A percentile compares a stretch with the other conserved stretches of the same genome.
phyloP scores from a whole-genome alignment of 805 yeast genomes.

The Ogataea methylovora region DNA sequence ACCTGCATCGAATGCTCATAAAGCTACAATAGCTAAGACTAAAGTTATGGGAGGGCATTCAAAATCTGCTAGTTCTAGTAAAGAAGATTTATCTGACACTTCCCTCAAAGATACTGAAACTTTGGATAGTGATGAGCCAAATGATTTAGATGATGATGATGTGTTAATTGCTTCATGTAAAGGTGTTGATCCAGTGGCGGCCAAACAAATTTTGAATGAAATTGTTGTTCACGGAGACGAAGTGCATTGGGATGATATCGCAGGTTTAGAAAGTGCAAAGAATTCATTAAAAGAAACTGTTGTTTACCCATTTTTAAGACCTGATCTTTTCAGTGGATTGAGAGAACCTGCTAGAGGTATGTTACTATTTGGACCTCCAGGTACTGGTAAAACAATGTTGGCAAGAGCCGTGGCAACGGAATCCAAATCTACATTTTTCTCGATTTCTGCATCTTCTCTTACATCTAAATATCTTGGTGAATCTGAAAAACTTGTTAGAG shows the following conservation, averaged over 20 bases:
- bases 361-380: constrained; percentile 95
- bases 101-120: constrained; percentile 23
- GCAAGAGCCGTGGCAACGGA: constrained; percentile 97
- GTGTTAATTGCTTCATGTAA: constrained; percentile 35
- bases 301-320: constrained; percentile 90
- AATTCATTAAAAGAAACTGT: constrained; percentile 87
- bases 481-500: constrained; percentile 86
- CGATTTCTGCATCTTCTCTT: constrained; percentile 83
- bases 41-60: neutral
- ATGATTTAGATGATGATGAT: constrained; percentile 21
- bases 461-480: constrained; percentile 89
- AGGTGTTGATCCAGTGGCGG: constrained; percentile 77
- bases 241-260: constrained; percentile 92
- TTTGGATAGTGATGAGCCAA: constrained; percentile 13
- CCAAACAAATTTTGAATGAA: constrained; percentile 79
- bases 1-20: constrained; percentile 1
- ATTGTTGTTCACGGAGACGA: constrained; percentile 86
- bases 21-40: neutral
- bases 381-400: constrained; percentile 97
- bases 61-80: neutral
- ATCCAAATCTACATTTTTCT: constrained; percentile 85
- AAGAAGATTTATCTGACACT: constrained; percentile 10
- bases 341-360: constrained; percentile 96
- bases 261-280: constrained; percentile 87
- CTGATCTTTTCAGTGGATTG: constrained; percentile 84